phyloP scores from a whole-genome alignment of 192 early-diverging fungal species.

The Coemansia sp. region DNA sequence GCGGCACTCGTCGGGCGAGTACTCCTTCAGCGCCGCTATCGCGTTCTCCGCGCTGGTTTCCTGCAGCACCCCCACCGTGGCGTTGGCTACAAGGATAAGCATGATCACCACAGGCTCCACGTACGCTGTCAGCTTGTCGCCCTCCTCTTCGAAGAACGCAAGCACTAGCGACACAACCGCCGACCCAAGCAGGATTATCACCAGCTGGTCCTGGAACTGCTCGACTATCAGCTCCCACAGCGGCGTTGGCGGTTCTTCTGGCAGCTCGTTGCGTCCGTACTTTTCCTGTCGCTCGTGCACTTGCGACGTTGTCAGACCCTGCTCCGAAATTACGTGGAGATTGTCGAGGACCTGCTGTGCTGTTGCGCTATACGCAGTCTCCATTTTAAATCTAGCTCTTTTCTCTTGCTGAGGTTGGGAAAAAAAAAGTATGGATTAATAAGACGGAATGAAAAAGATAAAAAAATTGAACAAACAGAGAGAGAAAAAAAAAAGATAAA shows the following conservation, averaged over 20 bases:
- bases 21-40: conserved; percentile 96
- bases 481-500: not conserved
- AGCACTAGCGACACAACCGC: conserved; percentile 92
- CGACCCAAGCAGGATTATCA: conserved; percentile 90
- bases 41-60: conserved; percentile 97
- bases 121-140: conserved; percentile 77
- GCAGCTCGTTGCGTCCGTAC: conserved; percentile 88
- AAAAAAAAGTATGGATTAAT: not conserved
- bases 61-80: conserved; percentile 95
- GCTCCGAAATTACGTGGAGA: conserved; percentile 66
- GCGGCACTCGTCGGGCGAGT: conserved; percentile 94
- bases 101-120: conserved; percentile 98
- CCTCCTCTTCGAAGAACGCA: conserved; percentile 84
- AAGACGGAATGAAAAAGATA: not conserved
- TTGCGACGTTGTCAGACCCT: conserved; percentile 71
- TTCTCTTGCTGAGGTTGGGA: not conserved
- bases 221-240: conserved; percentile 92
- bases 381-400: conserved; percentile 54
- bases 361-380: conserved; percentile 63
- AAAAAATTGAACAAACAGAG: not conserved
- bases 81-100: conserved; percentile 97
- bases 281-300: conserved; percentile 61
- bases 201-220: conserved; percentile 99
- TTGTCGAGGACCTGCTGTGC: conserved; percentile 67
- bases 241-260: conserved; percentile 87